Base-by-base conservation (phyloP, 495 filamentous ascomycete genomes). In the Bombardia bombarda region DNA sequence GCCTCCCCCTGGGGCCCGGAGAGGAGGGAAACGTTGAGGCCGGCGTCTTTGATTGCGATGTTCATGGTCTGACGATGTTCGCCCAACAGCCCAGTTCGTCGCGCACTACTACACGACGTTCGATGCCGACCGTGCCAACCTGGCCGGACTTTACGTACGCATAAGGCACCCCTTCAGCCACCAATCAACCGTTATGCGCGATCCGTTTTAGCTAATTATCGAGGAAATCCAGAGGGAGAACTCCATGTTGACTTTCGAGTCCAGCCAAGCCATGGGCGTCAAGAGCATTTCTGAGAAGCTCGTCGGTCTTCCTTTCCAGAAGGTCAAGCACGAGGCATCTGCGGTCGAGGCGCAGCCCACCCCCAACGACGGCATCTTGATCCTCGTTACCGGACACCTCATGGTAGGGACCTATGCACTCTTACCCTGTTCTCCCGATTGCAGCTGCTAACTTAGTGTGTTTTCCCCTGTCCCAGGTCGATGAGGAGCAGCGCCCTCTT, bases 181-280 rank as follows among this genome's bases (percentile, higher is more conserved):
- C n/a, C n/a, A n/a, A n/a, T n/a, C 21, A 25, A 32, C 19, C 8
- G 4, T 0, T 16, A 9, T 20, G 9, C 14, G 43, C 7, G 6
- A 3, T n/a, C 8, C 24, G 8, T 7, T 13, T 37, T 19, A 25
- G 25, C 22, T 32, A 23, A 42, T 19, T 22, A 28, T 28, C 22
- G 16, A 13, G 17, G 21, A 22, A 21, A 16, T 19, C 60, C 40
- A 97, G 90, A 80, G 87, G 45, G 76, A 82, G 1, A 59, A 82
- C 32, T 97, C 92, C 32, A 93, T 93, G 84, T 72, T 97, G 72
- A 97, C 90, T 20, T 97, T 95, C 59, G 86, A 98, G 75, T 76
- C 67, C 25, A 39, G 52, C 22, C 70, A 79, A 12, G 45, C 74
- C 24, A 67, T 73, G 48, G 90, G 90, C 46, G 60, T 66, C 3